Evolutionary conservation across 345 rosid genomes (phyloP).

Genomic region (Erucastrum elatum): DNA sequence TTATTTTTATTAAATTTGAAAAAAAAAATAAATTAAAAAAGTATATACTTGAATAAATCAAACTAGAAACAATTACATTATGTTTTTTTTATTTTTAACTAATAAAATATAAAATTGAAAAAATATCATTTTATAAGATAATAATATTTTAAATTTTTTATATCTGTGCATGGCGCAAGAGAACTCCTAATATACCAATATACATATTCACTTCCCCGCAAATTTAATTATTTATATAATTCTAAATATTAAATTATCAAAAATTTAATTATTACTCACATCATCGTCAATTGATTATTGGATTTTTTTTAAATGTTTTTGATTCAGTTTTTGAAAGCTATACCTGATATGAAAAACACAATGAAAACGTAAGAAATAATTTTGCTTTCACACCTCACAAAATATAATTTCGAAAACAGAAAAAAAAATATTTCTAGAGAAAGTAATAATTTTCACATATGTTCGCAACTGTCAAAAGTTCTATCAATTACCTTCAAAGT

Average conservation of each 20-base stretch:
- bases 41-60: no score
- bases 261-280: background rate
- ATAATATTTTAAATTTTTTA: no score
- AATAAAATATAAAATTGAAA: no score
- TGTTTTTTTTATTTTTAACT: no score
- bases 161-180: no score
- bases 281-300: background rate
- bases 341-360: background rate
- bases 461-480: background rate
- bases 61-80: no score
- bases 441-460: background rate
- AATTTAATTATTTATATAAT: background rate
- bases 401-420: background rate
- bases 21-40: no score
- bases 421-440: background rate
- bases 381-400: background rate
- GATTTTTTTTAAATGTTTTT: background rate
- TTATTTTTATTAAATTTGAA: no score
- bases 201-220: background rate
- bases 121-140: no score
- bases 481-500: conserved; percentile 53
- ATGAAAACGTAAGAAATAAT: background rate
- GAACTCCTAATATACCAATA: no score
- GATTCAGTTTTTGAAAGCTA: background rate
- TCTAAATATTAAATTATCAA: background rate